phyloP scores from a whole-genome alignment of 331 rosid species.

The Ulmus americana region DNA sequence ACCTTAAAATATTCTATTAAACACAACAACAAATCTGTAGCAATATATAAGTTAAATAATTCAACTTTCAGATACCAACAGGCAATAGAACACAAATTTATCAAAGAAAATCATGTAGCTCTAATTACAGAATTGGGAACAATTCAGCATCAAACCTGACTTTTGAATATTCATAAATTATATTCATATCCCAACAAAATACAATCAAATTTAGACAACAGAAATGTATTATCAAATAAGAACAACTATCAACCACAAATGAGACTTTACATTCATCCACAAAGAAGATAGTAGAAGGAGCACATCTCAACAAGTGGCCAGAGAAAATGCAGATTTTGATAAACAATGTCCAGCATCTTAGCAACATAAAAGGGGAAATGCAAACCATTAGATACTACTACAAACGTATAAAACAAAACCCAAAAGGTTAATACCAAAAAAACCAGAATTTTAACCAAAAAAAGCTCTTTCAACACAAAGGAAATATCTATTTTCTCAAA shows the following conservation, averaged over 20 bases:
- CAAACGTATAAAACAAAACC: constrained; percentile 11
- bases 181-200: background rate
- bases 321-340: constrained; percentile 1
- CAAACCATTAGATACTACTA: constrained; percentile 15
- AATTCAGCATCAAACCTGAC: constrained; percentile 1
- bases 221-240: constrained; percentile 4
- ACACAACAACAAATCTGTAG: background rate
- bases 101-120: background rate
- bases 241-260: constrained; percentile 3
- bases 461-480: constrained; percentile 13
- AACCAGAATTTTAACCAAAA: constrained; percentile 15
- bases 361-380: constrained; percentile 20
- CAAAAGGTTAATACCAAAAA: constrained; percentile 16
- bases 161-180: constrained; percentile 6
- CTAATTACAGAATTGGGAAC: background rate
- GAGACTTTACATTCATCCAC: constrained; percentile 17
- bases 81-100: constrained; percentile 1
- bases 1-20: constrained; percentile 13
- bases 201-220: constrained; percentile 12
- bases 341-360: background rate
- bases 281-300: constrained; percentile 22
- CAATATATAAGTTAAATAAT: background rate
- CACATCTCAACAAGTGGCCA: constrained; percentile 12
- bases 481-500: constrained; percentile 3
- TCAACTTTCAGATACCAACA: constrained; percentile 9